phyloP scores from a whole-genome alignment of 2,329 filamentous ascomycete species.

The Zymoseptoria pseudotritici region DNA sequence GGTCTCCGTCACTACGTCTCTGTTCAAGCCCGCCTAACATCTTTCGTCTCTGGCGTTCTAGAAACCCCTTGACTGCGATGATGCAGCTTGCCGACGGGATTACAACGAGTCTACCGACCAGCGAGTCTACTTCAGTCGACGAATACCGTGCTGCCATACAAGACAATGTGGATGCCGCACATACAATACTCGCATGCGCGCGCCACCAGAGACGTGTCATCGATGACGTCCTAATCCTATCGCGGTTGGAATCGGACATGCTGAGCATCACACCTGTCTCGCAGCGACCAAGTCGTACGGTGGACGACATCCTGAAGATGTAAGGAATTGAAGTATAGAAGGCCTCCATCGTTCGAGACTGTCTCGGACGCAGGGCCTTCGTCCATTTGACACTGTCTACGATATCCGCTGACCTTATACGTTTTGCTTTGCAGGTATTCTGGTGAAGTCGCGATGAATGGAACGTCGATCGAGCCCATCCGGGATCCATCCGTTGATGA shows the following conservation, averaged over 20 bases:
- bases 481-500: constrained; percentile 6
- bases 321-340: constrained; percentile 6
- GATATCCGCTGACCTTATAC: too few species aligned
- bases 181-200: constrained; percentile 27
- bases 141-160: constrained; percentile 4
- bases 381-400: too few species aligned
- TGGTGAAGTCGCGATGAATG: constrained; percentile 30
- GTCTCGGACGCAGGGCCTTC: too few species aligned
- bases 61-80: constrained; percentile 38
- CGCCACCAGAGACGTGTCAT: constrained; percentile 34
- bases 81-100: constrained; percentile 39
- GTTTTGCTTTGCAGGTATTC: constrained; percentile 16
- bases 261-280: constrained; percentile 32
- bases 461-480: constrained; percentile 19
- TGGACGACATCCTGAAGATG: constrained; percentile 31
- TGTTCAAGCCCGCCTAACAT: too few species aligned
- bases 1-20: too few species aligned
- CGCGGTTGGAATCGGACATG: constrained; percentile 30
- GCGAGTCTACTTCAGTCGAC: neutral
- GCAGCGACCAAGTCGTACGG: constrained; percentile 28
- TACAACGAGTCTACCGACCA: constrained; percentile 7
- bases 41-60: neutral
- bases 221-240: constrained; percentile 41
- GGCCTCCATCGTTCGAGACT: too few species aligned
- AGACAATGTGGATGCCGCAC: constrained; percentile 19